A percentile compares a stretch with the other conserved stretches of the same genome.
Evolutionary conservation across 2,329 filamentous ascomycete genomes (phyloP).

Genomic region (Calonectria pauciramosa): DNA sequence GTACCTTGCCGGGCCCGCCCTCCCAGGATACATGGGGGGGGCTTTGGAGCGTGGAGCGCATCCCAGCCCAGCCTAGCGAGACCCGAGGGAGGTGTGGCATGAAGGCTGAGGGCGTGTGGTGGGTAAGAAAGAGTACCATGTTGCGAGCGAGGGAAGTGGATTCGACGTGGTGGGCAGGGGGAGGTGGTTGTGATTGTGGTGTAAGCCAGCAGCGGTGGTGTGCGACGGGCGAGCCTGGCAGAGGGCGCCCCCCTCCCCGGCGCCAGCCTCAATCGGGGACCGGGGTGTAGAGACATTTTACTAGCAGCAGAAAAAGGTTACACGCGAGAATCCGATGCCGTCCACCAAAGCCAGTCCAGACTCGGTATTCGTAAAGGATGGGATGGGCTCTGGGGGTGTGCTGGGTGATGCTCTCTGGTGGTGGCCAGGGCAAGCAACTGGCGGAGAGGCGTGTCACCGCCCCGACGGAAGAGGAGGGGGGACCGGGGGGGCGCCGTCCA

Average conservation of each 20-base stretch:
- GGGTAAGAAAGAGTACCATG: conserved; percentile 18
- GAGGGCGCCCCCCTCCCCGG: conserved; percentile 15
- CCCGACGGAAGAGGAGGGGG: conserved; percentile 7
- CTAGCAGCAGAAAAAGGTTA: conserved; percentile 30
- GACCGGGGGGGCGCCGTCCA: conserved; percentile 17
- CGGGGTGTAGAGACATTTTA: conserved; percentile 32
- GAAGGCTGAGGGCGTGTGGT: conserved; percentile 18
- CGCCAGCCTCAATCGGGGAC: conserved; percentile 34
- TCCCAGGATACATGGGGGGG: conserved; percentile 37
- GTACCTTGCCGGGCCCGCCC: conserved; percentile 29
- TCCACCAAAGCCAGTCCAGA: conserved; percentile 35
- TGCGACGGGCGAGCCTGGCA: conserved; percentile 24
- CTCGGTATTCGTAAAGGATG: conserved; percentile 35
- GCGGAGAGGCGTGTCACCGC: conserved; percentile 37
- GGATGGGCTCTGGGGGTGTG: conserved; percentile 29
- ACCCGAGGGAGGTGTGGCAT: conserved; percentile 27
- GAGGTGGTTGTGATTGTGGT: conserved; percentile 2
- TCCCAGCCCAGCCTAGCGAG: conserved; percentile 28
- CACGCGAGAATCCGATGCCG: conserved; percentile 33
- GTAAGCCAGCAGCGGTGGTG: conserved; percentile 14
- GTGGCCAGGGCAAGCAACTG: conserved; percentile 30
- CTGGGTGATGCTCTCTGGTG: conserved; percentile 24
- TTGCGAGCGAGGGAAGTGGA: conserved; percentile 9
- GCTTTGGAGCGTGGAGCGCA: conserved; percentile 24
- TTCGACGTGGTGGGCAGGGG: conserved; percentile 2